Evolutionary conservation across 2,329 filamentous ascomycete genomes (phyloP), one percentile per base, ranked within the genome.

Genomic region (Penicillium janthinellum): DNA sequence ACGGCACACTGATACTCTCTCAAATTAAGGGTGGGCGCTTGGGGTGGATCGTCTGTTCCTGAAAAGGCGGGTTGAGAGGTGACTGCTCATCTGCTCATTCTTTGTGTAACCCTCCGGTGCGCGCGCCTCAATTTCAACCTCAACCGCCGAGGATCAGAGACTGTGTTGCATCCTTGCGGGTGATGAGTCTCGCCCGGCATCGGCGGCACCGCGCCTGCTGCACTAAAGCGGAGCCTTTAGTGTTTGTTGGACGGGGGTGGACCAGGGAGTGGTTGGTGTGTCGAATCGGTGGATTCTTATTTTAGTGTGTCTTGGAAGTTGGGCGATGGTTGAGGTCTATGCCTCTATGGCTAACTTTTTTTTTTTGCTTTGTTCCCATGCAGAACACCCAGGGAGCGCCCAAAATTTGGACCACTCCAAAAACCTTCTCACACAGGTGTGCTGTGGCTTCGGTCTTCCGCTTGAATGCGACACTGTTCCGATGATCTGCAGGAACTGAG

Each of bases 31-130:
- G 37, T 50, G 41, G 53, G 56, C 56, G 56, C 48, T 53, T 56
- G 59, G 59, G 59, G 51, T 17, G 59, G 39, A 56, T 48, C 41
- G 53, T 54, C 57, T 51, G 59, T 58, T 31, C 59, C 59, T 62
- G 59, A 54, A 54, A 22, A 25, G 57, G 59, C 59, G 56, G 59
- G 44, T 56, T 59, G 53, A 57, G 14, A 12, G 5, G 14, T 38
- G 38, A 31, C 42, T 44, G 42, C 15, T 48, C 34, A 15, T 17
- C 11, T 31, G 11, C 12, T n/a, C 34, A 11, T 44, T 14, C 44
- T 31, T 8, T 31, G 44, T 31, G 49, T 34, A n/a, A 44, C 37
- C 38, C 38, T 3, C 7, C 5, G 11, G 37, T 3, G 8, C 34
- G 25, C 52, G 28, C 41, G n/a, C 38, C 37, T 47, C 22, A 8